A percentile compares a stretch with the other conserved stretches of the same genome.
phyloP scores from a whole-genome alignment of 345 rosid genomes.

The Abelmoschus esculentus region DNA sequence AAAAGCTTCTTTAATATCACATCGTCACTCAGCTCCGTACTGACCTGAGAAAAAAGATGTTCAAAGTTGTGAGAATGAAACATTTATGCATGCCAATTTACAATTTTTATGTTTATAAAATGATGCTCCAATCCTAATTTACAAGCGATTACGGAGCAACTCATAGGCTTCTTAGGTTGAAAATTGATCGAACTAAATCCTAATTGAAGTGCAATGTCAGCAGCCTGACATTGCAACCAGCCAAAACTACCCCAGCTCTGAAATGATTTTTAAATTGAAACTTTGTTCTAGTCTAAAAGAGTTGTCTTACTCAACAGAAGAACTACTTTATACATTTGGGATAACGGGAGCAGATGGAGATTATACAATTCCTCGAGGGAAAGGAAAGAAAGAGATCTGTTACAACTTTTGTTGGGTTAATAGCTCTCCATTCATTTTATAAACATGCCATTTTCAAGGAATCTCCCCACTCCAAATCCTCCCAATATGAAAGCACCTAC shows the following conservation, averaged over 20 bases:
- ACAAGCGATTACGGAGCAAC: neutral
- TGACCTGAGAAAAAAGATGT: slow-evolving; percentile 27
- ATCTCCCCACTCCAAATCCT: neutral
- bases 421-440: neutral
- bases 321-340: neutral
- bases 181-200: neutral
- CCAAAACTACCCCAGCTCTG: neutral
- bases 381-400: neutral
- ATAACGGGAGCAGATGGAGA: neutral
- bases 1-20: slow-evolving; percentile 51
- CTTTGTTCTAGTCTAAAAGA: neutral
- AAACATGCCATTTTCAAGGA: neutral
- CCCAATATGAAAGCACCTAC: neutral
- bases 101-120: neutral
- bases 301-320: neutral
- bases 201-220: neutral
- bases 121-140: neutral
- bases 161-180: neutral
- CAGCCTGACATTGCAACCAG: neutral
- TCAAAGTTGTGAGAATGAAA: neutral
- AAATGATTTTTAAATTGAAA: neutral
- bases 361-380: neutral
- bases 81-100: neutral
- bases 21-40: slow-evolving; percentile 40
- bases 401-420: neutral